phyloP scores from a whole-genome alignment of 306 rosid species.

The Castanea sativa region DNA sequence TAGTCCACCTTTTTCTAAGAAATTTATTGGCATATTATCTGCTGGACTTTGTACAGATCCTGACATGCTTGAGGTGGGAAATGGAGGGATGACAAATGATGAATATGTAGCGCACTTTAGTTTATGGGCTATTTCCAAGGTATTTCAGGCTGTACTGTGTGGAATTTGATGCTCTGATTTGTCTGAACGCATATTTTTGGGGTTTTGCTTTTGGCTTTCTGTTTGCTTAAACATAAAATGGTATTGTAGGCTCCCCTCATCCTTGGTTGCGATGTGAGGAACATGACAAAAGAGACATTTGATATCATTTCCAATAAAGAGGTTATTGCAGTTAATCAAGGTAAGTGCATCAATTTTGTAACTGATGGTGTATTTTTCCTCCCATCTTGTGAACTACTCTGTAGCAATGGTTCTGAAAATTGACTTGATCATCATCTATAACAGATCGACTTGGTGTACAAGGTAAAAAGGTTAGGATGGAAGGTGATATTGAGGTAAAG shows the following conservation, averaged over 20 bases:
- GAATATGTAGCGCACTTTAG: conserved; percentile 93
- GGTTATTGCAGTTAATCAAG: conserved; percentile 86
- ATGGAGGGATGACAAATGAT: conserved; percentile 87
- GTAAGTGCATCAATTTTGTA: conserved; percentile 28
- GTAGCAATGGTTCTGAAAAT: neutral
- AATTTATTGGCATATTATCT: neutral
- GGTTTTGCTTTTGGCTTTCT: neutral
- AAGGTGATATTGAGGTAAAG: conserved; percentile 79
- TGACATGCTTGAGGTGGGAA: conserved; percentile 97
- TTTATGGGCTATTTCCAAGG: conserved; percentile 97
- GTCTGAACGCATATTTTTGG: neutral
- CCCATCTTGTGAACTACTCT: neutral
- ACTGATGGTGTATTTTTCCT: neutral
- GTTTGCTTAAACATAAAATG: conserved; percentile 10
- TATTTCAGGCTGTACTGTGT: conserved; percentile 7
- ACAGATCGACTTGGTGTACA: conserved; percentile 83
- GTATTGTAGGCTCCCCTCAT: conserved; percentile 91
- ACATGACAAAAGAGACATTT: conserved; percentile 67
- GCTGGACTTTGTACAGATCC: conserved; percentile 60
- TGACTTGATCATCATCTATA: neutral
- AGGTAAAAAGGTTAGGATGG: conserved; percentile 84
- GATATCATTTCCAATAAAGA: conserved; percentile 64
- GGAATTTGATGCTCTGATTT: conserved; percentile 8
- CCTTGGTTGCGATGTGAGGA: conserved; percentile 88
- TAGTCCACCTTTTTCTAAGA: conserved; percentile 5